Evolutionary conservation across 768 basidiomycete species (phyloP).

Genomic region (Macrolepiota albuminosa): DNA sequence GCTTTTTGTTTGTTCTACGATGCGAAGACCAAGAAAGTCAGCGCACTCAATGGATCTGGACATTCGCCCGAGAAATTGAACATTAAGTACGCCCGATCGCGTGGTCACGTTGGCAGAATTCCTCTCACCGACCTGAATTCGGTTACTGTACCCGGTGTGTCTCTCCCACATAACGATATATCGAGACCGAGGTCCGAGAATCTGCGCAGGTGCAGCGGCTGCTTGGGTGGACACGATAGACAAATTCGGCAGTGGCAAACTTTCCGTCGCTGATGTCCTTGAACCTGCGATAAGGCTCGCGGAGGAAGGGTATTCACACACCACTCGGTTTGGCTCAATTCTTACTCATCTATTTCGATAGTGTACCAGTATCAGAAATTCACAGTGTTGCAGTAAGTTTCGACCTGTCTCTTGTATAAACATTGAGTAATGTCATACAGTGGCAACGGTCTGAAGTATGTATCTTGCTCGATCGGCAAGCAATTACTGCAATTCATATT

Average conservation of each 20-base stretch:
- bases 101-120: conserved; percentile 70
- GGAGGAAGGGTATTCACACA: conserved; percentile 68
- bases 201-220: conserved; percentile 71
- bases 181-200: background rate
- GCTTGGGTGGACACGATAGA: conserved; percentile 93
- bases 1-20: conserved; percentile 94
- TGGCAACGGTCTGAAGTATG: conserved; percentile 57
- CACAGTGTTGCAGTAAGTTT: conserved; percentile 51
- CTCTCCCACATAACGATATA: background rate
- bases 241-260: conserved; percentile 71
- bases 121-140: conserved; percentile 80
- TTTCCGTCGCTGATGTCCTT: conserved; percentile 62
- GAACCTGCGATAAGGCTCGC: conserved; percentile 89
- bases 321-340: background rate
- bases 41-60: conserved; percentile 91
- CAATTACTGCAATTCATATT: conserved; percentile 4
- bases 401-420: conserved; percentile 1
- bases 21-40: conserved; percentile 74
- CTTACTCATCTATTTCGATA: conserved; percentile 21
- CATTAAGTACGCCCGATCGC: conserved; percentile 63
- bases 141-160: conserved; percentile 80
- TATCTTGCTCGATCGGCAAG: background rate
- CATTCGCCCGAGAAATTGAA: conserved; percentile 76
- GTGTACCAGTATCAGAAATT: conserved; percentile 86
- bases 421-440: conserved; percentile 21